Conservation (phyloP, 768 basidiomycete genomes). For the Kwoniella sp. region DNA sequence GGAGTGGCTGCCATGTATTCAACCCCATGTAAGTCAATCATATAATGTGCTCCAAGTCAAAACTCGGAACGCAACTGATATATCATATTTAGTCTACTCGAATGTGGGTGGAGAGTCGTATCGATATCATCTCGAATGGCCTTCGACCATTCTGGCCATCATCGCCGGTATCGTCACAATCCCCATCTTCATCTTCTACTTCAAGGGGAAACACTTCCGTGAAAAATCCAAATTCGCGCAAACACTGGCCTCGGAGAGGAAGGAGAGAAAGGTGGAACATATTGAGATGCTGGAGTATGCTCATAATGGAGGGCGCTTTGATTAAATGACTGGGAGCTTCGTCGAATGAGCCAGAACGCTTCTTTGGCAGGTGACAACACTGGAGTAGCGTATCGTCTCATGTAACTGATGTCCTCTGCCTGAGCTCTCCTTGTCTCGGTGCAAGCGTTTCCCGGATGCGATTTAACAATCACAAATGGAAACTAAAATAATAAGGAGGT, state of each 20-base stretch:
- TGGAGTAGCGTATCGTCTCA: too few relatives aligned
- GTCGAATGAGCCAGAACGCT: too few relatives aligned
- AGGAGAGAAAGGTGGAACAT: constrained; percentile 11
- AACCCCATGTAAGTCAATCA: constrained; percentile 31
- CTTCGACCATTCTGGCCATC: constrained; percentile 40
- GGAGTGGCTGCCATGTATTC: constrained; percentile 49
- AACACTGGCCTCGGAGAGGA: constrained; percentile 34
- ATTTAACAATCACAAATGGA: too few relatives aligned
- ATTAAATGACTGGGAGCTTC: too few relatives aligned
- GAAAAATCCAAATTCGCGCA: constrained; percentile 38
- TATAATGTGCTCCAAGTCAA: too few relatives aligned
- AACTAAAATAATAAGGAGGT: too few relatives aligned
- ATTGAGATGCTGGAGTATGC: constrained; percentile 7
- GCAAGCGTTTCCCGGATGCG: too few relatives aligned
- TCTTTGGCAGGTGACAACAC: too few relatives aligned
- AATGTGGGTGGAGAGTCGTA: constrained; percentile 31
- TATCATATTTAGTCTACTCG: constrained; percentile 24
- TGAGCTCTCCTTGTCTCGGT: too few relatives aligned
- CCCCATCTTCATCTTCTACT: constrained; percentile 46
- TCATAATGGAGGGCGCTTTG: constrained; percentile 8
- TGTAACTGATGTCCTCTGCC: too few relatives aligned
- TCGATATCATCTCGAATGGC: constrained; percentile 38
- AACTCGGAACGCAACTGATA: constrained; percentile 3
- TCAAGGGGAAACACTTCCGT: constrained; percentile 36
- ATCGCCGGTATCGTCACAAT: constrained; percentile 35